Evolutionary conservation across 129 eudicot species (phyloP).

Genomic region (Chrysanthemum seticuspe): DNA sequence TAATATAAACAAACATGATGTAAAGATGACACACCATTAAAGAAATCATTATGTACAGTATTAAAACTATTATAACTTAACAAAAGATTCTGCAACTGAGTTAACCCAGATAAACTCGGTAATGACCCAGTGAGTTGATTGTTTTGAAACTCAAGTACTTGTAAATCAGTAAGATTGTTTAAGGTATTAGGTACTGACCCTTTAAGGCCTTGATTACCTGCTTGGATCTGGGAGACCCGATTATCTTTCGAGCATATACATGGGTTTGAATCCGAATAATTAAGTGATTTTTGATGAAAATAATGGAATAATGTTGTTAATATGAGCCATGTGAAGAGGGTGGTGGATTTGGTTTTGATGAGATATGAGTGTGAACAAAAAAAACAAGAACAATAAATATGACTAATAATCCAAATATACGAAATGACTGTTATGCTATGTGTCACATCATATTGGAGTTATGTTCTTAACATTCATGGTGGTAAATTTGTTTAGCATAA

Average conservation of each 20-base stretch:
- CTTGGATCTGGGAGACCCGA: conserved; percentile 80
- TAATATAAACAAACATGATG: conserved; percentile 54
- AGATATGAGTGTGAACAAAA: conserved; percentile 24
- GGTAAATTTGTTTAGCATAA: conserved; percentile 27
- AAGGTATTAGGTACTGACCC: conserved; percentile 58
- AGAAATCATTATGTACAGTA: conserved; percentile 66
- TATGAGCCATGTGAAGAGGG: conserved; percentile 37
- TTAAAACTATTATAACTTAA: conserved; percentile 51
- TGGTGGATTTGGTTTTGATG: conserved; percentile 10
- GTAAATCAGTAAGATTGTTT: conserved; percentile 45
- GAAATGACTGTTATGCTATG: background rate
- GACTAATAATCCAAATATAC: no score
- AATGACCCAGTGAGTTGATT: conserved; percentile 63
- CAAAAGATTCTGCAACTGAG: conserved; percentile 48
- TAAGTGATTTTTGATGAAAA: conserved; percentile 29
- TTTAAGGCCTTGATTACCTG: conserved; percentile 40
- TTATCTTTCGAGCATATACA: conserved; percentile 53
- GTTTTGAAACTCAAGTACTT: conserved; percentile 47
- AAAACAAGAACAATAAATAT: conserved; percentile 19
- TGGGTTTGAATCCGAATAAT: conserved; percentile 61
- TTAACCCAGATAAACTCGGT: conserved; percentile 69
- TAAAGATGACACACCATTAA: conserved; percentile 68
- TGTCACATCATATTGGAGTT: conserved; percentile 7
- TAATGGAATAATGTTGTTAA: conserved; percentile 17
- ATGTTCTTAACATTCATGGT: background rate